Evolutionary conservation across 108 stramenopile species (phyloP).

Genomic region (Parmales sp.): DNA sequence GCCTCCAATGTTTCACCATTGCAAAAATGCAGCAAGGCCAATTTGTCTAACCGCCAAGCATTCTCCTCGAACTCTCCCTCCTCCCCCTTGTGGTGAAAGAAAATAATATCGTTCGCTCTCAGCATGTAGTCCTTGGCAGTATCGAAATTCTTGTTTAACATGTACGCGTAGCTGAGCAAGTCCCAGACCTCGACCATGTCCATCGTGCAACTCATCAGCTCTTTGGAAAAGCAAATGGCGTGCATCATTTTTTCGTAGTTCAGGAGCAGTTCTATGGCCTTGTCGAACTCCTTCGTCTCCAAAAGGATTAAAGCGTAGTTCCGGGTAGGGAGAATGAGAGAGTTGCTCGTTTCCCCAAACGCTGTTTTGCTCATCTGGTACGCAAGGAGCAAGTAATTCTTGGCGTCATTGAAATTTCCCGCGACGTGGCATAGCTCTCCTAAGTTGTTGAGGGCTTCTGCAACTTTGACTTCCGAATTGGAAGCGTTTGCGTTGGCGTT

Average conservation of each 20-base stretch:
- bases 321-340: background rate
- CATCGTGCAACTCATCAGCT: background rate
- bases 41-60: background rate
- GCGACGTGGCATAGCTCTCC: background rate
- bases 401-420: background rate
- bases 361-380: background rate
- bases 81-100: background rate
- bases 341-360: background rate
- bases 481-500: background rate
- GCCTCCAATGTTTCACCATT: background rate
- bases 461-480: background rate
- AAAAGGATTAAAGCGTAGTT: background rate
- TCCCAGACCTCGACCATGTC: background rate
- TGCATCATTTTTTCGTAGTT: background rate
- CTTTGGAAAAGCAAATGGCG: background rate
- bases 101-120: background rate
- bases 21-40: background rate
- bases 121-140: background rate
- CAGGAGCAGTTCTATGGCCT: background rate
- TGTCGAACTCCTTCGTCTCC: background rate
- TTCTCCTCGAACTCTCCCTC: background rate
- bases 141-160: background rate
- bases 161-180: background rate
- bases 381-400: background rate
- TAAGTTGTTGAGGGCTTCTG: conserved; percentile 1